Conservation (phyloP, 441 rosid genomes). For the Viola pubescens region DNA sequence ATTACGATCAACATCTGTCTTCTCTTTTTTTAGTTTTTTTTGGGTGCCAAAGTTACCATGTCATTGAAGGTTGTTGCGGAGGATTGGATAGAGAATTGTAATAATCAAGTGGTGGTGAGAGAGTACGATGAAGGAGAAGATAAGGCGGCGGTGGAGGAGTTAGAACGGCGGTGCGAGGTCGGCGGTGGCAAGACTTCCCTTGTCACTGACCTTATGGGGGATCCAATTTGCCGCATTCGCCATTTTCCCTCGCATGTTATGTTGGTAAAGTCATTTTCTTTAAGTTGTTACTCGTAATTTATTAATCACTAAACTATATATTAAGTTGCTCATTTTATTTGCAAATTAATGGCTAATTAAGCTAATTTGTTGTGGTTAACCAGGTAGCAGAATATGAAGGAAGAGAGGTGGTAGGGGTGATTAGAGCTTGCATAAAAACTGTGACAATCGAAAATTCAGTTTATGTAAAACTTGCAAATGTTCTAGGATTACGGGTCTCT, state of each 20-base stretch:
- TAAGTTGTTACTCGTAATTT: too few species aligned
- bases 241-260: conserved; percentile 48
- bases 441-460: conserved; percentile 43
- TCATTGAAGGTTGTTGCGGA: conserved; percentile 38
- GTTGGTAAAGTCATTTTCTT: conserved; percentile 19
- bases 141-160: conserved; percentile 49
- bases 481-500: conserved; percentile 67
- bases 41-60: conserved; percentile 16
- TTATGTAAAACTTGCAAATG: conserved; percentile 42
- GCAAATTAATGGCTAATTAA: too few species aligned
- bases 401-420: conserved; percentile 50
- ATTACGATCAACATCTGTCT: neutral
- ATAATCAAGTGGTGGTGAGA: conserved; percentile 28
- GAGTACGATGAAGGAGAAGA: conserved; percentile 51
- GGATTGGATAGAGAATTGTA: conserved; percentile 1
- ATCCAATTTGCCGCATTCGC: conserved; percentile 65
- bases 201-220: conserved; percentile 69
- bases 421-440: conserved; percentile 62
- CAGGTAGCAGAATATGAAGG: conserved; percentile 65
- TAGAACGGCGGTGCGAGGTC: conserved; percentile 53
- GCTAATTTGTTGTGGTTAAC: too few species aligned
- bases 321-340: neutral
- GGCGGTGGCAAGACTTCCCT: conserved; percentile 45
- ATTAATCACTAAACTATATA: neutral
- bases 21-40: neutral